Base-by-base conservation (phyloP, 352 stramenopile species). In the Phytopythium oedochilum region DNA sequence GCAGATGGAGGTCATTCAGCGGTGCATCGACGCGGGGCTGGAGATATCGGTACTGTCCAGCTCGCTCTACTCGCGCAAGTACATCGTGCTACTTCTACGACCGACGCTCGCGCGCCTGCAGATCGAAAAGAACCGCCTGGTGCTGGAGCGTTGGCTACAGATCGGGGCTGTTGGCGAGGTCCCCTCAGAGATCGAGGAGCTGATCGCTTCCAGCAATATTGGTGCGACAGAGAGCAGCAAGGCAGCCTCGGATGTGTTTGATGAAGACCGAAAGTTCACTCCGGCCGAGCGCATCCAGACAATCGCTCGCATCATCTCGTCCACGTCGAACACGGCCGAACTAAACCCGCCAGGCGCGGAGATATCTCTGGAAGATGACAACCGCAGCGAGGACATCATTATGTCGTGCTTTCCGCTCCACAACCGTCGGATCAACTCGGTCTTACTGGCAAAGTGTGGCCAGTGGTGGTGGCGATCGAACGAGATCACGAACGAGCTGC, bases 221-320 rank as follows among this genome's bases (percentile, higher is more conserved):
- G 82, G 82, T 10, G 82, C 47, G 26, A 70, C 60, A 29, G 66
- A 71, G 51, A 72, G 57, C 0, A 25, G 47, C 10, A 55, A 63
- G n/a, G 51, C 57, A 11, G 63, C 68, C 34, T 61, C 59, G 12
- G 47, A 53, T 11, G 23, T 20, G 12, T 53, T 70, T 7, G 69
- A 84, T 34, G 78, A 84, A 5, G 82, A 90, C 55, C 60, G 67
- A 44, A 91, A 91, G 60, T 92, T 92, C 52, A 92, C 82, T 9
- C 84, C 84, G 6, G 84, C 84, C 14, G 84, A 94, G 44, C 80
- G 84, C 8, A 82, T 94, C 17, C 84, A 94, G 56, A 91, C 84
- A 0, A 94, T 94, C 38, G 84, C 79, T 6, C 84, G 84, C n/a
- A 94, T 94, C 55, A 88, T 94, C 55, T 90, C 84, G 29, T 91